Evolutionary conservation across 768 basidiomycete species (phyloP).

Genomic region (Leccinum pellstonianum): DNA sequence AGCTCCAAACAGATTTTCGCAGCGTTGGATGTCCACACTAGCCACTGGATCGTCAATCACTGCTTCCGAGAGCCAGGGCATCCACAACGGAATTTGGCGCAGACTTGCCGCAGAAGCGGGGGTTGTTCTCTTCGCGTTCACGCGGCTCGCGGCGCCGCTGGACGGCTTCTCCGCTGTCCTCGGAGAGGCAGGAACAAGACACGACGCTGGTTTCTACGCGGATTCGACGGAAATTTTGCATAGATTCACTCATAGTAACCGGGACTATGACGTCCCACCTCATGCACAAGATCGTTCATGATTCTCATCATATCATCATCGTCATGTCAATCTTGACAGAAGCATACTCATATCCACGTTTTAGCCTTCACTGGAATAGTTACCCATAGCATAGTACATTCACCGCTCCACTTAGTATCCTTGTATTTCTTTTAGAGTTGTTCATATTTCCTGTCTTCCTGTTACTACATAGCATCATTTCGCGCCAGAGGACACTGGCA

Average conservation of each 20-base stretch:
- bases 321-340: constrained; percentile 4
- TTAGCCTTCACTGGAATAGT: constrained; percentile 9
- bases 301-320: constrained; percentile 4
- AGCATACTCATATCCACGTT: constrained; percentile 20
- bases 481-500: no score
- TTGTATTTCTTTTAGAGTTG: constrained; percentile 14
- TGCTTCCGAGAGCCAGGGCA: neutral
- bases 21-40: constrained; percentile 57
- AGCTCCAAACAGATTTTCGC: constrained; percentile 37
- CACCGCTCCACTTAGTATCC: constrained; percentile 5
- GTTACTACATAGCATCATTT: no score
- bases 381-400: constrained; percentile 7
- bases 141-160: constrained; percentile 22
- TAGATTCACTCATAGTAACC: constrained; percentile 28
- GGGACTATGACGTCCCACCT: constrained; percentile 6
- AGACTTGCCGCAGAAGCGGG: constrained; percentile 14
- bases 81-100: constrained; percentile 27
- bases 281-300: constrained; percentile 9
- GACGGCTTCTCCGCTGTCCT: constrained; percentile 17
- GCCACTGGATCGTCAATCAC: constrained; percentile 37
- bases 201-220: constrained; percentile 18
- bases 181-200: constrained; percentile 17
- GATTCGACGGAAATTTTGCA: constrained; percentile 37
- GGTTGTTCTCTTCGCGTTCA: constrained; percentile 13
- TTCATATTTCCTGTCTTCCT: constrained; percentile 3